Conservation (phyloP, 2,329 filamentous ascomycete species). For the Penicillium capsulatum region DNA sequence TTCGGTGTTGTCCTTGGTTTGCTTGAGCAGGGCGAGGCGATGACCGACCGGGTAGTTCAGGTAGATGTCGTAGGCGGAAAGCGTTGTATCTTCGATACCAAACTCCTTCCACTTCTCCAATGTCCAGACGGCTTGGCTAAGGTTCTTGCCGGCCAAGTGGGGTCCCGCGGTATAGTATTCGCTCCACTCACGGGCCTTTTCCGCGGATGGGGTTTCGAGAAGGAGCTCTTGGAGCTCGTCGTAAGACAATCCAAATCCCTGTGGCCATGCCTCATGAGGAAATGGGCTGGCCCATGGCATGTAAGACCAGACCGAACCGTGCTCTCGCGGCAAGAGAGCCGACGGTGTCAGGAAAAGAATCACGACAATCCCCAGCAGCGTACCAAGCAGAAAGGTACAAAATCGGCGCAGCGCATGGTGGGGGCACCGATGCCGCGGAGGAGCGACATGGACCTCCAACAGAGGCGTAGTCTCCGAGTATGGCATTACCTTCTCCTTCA, state of each 20-base stretch:
- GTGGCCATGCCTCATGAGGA: conserved; percentile 40
- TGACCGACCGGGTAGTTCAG: conserved; percentile 73
- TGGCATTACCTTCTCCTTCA: conserved; percentile 38
- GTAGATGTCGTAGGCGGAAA: conserved; percentile 70
- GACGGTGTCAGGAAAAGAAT: conserved; percentile 42
- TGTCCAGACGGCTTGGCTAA: conserved; percentile 74
- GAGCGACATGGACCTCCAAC: conserved; percentile 40
- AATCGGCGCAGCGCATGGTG: conserved; percentile 41
- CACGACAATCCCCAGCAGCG: conserved; percentile 36
- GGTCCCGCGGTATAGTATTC: conserved; percentile 72
- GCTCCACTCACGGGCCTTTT: conserved; percentile 66
- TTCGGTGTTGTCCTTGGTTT: conserved; percentile 41
- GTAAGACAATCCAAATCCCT: conserved; percentile 48
- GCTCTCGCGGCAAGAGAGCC: conserved; percentile 36
- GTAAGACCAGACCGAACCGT: conserved; percentile 39
- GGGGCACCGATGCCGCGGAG: conserved; percentile 39
- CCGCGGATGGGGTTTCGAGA: conserved; percentile 50
- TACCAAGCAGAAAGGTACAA: conserved; percentile 40
- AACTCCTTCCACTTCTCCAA: conserved; percentile 68
- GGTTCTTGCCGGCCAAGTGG: conserved; percentile 73
- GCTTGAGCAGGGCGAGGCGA: conserved; percentile 62
- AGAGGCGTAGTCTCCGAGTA: conserved; percentile 42
- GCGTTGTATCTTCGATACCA: conserved; percentile 55
- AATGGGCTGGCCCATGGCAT: conserved; percentile 38
- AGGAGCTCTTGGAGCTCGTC: conserved; percentile 55